These are phyloP conservation scores for Amanita fuliginea DNA, from an alignment of 768 basidiomycete species.

Conservation along the genomic window DNA sequence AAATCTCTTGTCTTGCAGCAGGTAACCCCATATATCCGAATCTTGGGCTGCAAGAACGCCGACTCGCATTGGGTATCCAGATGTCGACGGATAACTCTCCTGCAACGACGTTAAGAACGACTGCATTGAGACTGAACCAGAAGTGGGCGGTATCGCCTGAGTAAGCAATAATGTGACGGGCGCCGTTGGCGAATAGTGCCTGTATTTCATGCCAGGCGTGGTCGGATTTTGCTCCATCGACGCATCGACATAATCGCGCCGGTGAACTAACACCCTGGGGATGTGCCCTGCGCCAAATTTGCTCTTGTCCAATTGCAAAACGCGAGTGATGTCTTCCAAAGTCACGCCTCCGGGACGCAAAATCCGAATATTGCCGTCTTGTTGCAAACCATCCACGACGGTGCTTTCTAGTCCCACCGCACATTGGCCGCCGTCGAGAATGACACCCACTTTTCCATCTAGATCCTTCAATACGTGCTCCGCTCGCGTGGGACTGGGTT, in stretches of 20 bases:
- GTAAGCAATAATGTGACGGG: conserved; percentile 72
- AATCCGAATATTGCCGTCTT: conserved; percentile 68
- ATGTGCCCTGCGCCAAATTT: conserved; percentile 10
- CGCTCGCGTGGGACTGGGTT: conserved; percentile 87
- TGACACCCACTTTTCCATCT: conserved; percentile 57
- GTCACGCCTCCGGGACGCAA: conserved; percentile 89
- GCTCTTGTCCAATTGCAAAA: conserved; percentile 31
- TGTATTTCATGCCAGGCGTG: conserved; percentile 98
- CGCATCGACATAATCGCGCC: conserved; percentile 64
- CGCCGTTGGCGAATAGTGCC: conserved; percentile 88
- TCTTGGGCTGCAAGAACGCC: conserved; percentile 63
- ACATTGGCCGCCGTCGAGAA: conserved; percentile 90
- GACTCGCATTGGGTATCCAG: conserved; percentile 30
- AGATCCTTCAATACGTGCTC: conserved; percentile 79
- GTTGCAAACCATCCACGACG: conserved; percentile 78
- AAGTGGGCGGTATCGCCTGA: conserved; percentile 28
- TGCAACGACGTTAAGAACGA: conserved; percentile 33
- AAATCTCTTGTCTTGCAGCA: conserved; percentile 23
- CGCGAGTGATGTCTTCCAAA: conserved; percentile 72
- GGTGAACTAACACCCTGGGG: conserved; percentile 68
- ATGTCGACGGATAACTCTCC: conserved; percentile 7
- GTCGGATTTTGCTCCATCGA: conserved; percentile 72
- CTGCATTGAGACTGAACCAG: conserved; percentile 17
- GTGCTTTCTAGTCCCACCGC: conserved; percentile 92
- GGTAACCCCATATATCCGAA: conserved; percentile 28